These are phyloP conservation scores for Xeromyces bisporus DNA, from an alignment of 495 filamentous ascomycete genomes.

Conservation along the genomic window DNA sequence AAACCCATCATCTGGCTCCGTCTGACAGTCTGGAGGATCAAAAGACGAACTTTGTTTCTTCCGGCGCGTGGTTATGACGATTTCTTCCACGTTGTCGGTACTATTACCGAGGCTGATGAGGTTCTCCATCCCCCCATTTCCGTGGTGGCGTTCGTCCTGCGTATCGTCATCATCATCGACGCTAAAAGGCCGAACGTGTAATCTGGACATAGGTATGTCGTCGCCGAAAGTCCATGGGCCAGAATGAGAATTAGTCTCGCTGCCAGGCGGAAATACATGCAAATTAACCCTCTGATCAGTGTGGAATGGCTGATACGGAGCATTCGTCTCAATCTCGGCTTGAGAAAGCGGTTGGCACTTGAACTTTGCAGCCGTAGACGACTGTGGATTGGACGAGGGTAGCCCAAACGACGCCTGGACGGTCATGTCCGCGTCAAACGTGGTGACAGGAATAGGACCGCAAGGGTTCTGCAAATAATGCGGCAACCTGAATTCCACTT, in stretches of 20 bases:
- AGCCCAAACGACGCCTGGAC: constrained; percentile 18
- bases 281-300: constrained; percentile 64
- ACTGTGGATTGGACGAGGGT: constrained; percentile 18
- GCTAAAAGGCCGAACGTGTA: constrained; percentile 39
- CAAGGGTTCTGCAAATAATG: constrained; percentile 18
- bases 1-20: constrained; percentile 58
- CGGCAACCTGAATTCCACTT: constrained; percentile 49
- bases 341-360: constrained; percentile 47
- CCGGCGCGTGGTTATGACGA: constrained; percentile 63
- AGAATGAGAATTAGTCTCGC: constrained; percentile 9
- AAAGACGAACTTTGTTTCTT: constrained; percentile 31
- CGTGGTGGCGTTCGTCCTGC: constrained; percentile 20
- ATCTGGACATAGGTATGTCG: constrained; percentile 38
- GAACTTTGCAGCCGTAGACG: constrained; percentile 12
- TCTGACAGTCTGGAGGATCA: constrained; percentile 11
- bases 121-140: constrained; percentile 33
- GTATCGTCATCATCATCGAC: constrained; percentile 37
- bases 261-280: constrained; percentile 34
- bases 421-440: constrained; percentile 14
- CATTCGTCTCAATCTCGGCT: constrained; percentile 84
- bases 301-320: constrained; percentile 81
- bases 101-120: constrained; percentile 35
- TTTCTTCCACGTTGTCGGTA: constrained; percentile 56
- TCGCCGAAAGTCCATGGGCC: constrained; percentile 59
- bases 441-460: constrained; percentile 18